phyloP scores from a whole-genome alignment of 768 basidiomycete species.

The Amanita thiersii region DNA sequence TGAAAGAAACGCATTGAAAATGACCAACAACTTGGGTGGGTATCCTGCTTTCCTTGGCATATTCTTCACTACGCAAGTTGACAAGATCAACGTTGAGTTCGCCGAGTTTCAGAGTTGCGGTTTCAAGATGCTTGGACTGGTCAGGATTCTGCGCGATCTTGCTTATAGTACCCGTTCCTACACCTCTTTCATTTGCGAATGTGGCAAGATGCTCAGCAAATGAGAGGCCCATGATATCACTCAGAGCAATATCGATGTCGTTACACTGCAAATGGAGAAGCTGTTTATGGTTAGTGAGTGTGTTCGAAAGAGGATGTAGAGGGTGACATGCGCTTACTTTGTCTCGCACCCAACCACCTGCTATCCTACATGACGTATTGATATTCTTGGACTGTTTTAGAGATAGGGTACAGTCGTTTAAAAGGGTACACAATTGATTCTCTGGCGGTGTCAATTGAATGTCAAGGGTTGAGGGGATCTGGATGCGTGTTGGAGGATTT shows the following conservation, averaged over 20 bases:
- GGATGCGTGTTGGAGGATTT: conserved; percentile 8
- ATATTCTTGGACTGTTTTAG: conserved; percentile 45
- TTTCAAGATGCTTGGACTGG: conserved; percentile 97
- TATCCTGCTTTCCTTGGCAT: conserved; percentile 81
- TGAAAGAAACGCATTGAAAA: not conserved
- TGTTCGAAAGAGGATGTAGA: not conserved
- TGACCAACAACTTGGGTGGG: conserved; percentile 74
- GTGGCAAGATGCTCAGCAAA: conserved; percentile 77
- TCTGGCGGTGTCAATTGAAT: conserved; percentile 64
- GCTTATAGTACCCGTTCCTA: conserved; percentile 53
- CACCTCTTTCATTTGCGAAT: conserved; percentile 44
- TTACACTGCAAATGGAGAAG: conserved; percentile 74
- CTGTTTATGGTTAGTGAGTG: conserved; percentile 29
- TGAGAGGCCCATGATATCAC: conserved; percentile 80
- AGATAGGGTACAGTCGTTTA: conserved; percentile 67
- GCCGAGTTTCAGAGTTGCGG: conserved; percentile 76
- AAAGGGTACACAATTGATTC: conserved; percentile 59
- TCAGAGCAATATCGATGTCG: conserved; percentile 91
- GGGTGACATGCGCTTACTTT: conserved; percentile 48
- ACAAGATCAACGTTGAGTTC: conserved; percentile 89
- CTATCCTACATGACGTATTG: conserved; percentile 74
- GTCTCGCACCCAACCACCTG: conserved; percentile 98
- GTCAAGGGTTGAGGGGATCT: conserved; percentile 20
- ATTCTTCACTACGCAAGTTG: conserved; percentile 88
- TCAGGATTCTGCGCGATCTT: conserved; percentile 93